Percentiles rank a stretch among this genome's conserved stretches.
Evolutionary conservation across 108 stramenopile genomes (phyloP).

Genomic region (Skeletonema marinoi): DNA sequence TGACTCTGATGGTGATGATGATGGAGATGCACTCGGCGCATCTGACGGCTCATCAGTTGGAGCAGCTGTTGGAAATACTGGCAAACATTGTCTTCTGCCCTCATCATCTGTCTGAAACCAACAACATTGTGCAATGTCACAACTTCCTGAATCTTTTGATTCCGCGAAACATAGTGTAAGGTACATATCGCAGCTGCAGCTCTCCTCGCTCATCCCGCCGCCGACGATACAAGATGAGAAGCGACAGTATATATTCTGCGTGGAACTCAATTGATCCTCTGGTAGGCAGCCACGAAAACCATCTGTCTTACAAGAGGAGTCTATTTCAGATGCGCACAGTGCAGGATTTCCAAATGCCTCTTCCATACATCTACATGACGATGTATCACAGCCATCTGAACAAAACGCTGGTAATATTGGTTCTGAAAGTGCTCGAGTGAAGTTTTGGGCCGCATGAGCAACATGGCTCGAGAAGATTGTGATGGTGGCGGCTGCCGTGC

Average conservation of each 20-base stretch:
- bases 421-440: too few relatives aligned
- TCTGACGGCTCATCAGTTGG: not conserved
- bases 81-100: not conserved
- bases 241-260: not conserved
- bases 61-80: too few relatives aligned
- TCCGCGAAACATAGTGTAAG: not conserved
- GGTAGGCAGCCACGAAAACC: not conserved
- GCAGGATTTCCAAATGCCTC: not conserved
- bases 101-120: not conserved
- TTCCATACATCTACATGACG: too few relatives aligned
- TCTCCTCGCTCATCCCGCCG: not conserved
- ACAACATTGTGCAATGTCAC: not conserved
- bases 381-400: too few relatives aligned
- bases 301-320: not conserved
- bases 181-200: slow-evolving; percentile 1
- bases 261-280: not conserved
- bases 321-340: slow-evolving; percentile 5
- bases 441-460: too few relatives aligned
- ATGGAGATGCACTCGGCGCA: not conserved
- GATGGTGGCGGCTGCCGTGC: too few relatives aligned
- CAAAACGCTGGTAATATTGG: too few relatives aligned
- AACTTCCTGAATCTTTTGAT: not conserved
- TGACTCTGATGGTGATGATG: not conserved
- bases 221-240: not conserved
- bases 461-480: too few relatives aligned